phyloP scores from a whole-genome alignment of 208 protist species.

The Leishmania mexicana region DNA sequence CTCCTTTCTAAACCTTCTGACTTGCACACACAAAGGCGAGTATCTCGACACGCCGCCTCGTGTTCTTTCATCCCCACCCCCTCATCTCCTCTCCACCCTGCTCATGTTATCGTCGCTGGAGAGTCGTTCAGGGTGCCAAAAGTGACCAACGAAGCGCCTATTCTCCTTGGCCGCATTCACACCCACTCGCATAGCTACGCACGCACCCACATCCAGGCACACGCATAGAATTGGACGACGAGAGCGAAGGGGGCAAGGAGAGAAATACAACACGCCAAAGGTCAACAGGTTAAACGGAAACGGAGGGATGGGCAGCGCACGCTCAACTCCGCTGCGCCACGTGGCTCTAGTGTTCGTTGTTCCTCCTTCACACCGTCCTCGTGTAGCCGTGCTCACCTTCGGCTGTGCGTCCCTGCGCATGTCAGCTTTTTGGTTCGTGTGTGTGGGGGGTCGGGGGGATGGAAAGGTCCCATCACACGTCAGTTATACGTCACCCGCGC shows the following conservation, averaged over 20 bases:
- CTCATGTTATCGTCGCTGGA: neutral
- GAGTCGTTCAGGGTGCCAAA: neutral
- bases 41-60: neutral
- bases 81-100: neutral
- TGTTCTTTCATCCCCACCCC: neutral
- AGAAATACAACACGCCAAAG: neutral
- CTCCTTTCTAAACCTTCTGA: neutral
- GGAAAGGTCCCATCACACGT: neutral
- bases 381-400: neutral
- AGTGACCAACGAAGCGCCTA: neutral
- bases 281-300: neutral
- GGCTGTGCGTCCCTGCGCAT: neutral
- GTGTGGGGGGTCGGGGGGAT: neutral
- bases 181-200: neutral
- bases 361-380: neutral
- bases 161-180: neutral
- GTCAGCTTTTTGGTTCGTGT: neutral
- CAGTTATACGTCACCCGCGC: neutral
- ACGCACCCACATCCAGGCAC: neutral
- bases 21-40: neutral
- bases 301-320: neutral
- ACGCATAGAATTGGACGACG: neutral
- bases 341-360: neutral
- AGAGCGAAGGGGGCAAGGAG: neutral
- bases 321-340: too few species aligned